A percentile compares a stretch with the other conserved stretches of the same genome.
Evolutionary conservation across 73 alveolate species (phyloP).

Genomic region (Paramecium bursaria): DNA sequence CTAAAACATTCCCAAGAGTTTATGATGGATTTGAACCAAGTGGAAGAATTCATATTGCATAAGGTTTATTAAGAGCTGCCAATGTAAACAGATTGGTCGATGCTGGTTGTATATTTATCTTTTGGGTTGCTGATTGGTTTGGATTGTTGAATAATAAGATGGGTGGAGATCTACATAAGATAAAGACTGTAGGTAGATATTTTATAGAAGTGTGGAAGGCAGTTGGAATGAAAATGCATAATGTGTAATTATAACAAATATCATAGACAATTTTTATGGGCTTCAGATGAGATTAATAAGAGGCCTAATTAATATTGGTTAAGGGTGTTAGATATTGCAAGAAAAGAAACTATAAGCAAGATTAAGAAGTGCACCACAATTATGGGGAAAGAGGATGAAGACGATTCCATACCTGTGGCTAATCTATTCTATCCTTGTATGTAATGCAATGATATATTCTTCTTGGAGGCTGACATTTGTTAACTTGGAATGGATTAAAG

Average conservation of each 20-base stretch:
- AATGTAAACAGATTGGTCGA: constrained; percentile 98
- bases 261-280: constrained; percentile 95
- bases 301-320: constrained; percentile 98
- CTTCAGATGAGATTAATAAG: constrained; percentile 98
- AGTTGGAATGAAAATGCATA: constrained; percentile 98
- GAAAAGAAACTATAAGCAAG: constrained; percentile 87
- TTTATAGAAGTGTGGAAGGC: constrained; percentile 99
- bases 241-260: constrained; percentile 60
- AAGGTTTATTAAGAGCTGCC: constrained; percentile 97
- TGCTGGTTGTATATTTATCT: constrained; percentile 98
- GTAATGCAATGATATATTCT: constrained; percentile 99
- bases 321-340: constrained; percentile 96
- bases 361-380: constrained; percentile 96
- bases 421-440: constrained; percentile 98
- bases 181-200: constrained; percentile 96
- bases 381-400: constrained; percentile 99
- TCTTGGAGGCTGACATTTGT: constrained; percentile 97
- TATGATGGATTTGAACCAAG: constrained; percentile 99
- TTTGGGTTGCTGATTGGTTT: constrained; percentile 99
- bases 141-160: constrained; percentile 99
- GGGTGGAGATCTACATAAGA: constrained; percentile 90
- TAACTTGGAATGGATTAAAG: constrained; percentile 99
- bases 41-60: constrained; percentile 99
- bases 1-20: constrained; percentile 89
- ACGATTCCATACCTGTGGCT: constrained; percentile 90